Percentiles rank a stretch among this genome's conserved stretches.
Conservation (phyloP, 2,329 filamentous ascomycete species). For the Fusarium nodosum region DNA sequence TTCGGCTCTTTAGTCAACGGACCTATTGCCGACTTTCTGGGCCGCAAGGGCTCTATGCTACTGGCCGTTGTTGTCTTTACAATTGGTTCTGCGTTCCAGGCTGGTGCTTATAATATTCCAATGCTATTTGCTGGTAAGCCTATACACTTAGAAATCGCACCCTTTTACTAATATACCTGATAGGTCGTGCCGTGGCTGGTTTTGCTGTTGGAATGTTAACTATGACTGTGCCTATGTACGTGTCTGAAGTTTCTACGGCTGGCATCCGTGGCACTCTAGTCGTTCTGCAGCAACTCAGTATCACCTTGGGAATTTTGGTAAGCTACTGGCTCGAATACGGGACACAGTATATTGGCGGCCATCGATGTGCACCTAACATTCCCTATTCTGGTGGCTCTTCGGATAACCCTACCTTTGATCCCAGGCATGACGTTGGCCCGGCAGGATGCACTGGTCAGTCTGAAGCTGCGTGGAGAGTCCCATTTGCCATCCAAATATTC, state of each 20-base stretch:
- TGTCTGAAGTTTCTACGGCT: neutral
- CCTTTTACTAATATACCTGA: neutral
- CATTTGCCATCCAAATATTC: neutral
- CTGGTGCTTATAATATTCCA: neutral
- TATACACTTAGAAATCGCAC: accelerated
- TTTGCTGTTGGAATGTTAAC: neutral
- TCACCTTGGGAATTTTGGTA: neutral
- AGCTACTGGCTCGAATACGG: neutral
- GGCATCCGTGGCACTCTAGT: neutral
- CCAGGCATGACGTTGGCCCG: neutral
- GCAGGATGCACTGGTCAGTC: neutral
- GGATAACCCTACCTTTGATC: neutral
- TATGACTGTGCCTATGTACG: neutral
- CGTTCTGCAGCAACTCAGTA: neutral
- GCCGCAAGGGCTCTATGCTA: neutral
- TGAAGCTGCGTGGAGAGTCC: neutral
- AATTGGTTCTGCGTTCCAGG: neutral
- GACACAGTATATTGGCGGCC: neutral
- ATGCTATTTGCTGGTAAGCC: neutral
- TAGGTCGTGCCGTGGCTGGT: neutral
- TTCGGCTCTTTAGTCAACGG: neutral
- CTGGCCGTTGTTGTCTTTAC: neutral
- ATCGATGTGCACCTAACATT: neutral
- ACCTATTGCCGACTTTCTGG: neutral
- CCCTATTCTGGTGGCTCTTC: neutral